Evolutionary conservation across 768 basidiomycete species (phyloP).

Genomic region (Naematelia encephala): DNA sequence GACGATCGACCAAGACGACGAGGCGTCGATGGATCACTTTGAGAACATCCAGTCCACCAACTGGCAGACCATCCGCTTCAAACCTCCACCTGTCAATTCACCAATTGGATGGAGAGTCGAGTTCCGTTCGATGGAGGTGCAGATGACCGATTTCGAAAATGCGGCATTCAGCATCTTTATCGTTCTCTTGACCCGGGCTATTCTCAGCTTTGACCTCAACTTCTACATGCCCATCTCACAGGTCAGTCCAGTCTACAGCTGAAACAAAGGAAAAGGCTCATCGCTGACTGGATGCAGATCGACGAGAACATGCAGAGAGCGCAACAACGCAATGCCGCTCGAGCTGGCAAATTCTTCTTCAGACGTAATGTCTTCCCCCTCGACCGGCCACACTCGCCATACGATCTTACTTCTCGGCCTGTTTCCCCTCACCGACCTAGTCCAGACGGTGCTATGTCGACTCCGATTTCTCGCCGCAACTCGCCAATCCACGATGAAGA

Average conservation of each 20-base stretch:
- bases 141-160: conserved; percentile 98
- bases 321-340: conserved; percentile 74
- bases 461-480: not conserved
- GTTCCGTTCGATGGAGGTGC: conserved; percentile 98
- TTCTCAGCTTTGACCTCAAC: conserved; percentile 84
- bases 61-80: conserved; percentile 98
- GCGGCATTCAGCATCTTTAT: conserved; percentile 94
- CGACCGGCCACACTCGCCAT: conserved; percentile 48
- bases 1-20: conserved; percentile 86
- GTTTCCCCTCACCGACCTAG: conserved; percentile 27
- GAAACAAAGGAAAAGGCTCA: not conserved
- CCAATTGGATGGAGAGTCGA: conserved; percentile 97
- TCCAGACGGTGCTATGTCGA: conserved; percentile 3
- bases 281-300: conserved; percentile 59
- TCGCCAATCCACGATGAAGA: conserved; percentile 33
- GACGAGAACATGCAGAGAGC: conserved; percentile 95
- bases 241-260: conserved; percentile 53
- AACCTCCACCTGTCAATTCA: conserved; percentile 91
- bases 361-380: conserved; percentile 75
- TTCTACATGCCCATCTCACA: conserved; percentile 97
- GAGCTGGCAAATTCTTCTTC: conserved; percentile 79
- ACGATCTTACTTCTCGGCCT: conserved; percentile 39
- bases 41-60: conserved; percentile 99
- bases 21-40: conserved; percentile 84
- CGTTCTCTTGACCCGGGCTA: conserved; percentile 88